Conservation (phyloP, 2,329 filamentous ascomycete genomes). For the Penicillium sp. region DNA sequence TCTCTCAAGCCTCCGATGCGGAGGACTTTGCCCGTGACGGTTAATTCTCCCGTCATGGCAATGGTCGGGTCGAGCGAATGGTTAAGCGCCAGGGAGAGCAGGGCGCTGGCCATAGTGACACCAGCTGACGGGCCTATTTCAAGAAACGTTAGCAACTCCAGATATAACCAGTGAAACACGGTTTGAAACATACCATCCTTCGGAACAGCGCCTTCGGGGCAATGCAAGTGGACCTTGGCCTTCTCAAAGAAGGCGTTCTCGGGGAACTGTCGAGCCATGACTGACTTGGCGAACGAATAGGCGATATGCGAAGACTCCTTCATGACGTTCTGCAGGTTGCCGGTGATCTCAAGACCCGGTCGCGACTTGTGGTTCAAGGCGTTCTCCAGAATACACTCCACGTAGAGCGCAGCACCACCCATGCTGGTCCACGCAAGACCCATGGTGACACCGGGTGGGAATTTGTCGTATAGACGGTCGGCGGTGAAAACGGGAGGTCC, state of each 20-base stretch:
- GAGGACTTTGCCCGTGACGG: conserved; percentile 92
- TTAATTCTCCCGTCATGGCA: conserved; percentile 97
- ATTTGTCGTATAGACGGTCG: conserved; percentile 89
- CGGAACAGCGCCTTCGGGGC: conserved; percentile 89
- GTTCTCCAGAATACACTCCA: conserved; percentile 91
- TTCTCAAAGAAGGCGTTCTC: conserved; percentile 95
- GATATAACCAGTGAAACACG: neutral
- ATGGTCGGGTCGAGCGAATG: conserved; percentile 74
- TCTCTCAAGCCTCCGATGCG: conserved; percentile 90
- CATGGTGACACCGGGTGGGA: conserved; percentile 93
- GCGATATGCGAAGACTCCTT: conserved; percentile 94
- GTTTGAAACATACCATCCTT: conserved; percentile 64
- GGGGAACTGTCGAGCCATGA: conserved; percentile 78
- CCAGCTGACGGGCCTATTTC: conserved; percentile 68
- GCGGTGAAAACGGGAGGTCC: conserved; percentile 93
- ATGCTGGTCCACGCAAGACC: conserved; percentile 97
- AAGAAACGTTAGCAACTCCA: neutral
- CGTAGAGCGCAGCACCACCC: conserved; percentile 92
- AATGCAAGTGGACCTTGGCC: conserved; percentile 90
- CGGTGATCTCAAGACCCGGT: conserved; percentile 81
- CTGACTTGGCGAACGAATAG: conserved; percentile 89
- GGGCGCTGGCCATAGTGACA: conserved; percentile 95
- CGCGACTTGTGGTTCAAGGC: conserved; percentile 68
- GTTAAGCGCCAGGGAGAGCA: conserved; percentile 80
- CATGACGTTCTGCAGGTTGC: conserved; percentile 95